These are phyloP conservation scores for Ophiostoma ulmi DNA, from an alignment of 2,329 filamentous ascomycete species.

Conservation along the genomic window DNA sequence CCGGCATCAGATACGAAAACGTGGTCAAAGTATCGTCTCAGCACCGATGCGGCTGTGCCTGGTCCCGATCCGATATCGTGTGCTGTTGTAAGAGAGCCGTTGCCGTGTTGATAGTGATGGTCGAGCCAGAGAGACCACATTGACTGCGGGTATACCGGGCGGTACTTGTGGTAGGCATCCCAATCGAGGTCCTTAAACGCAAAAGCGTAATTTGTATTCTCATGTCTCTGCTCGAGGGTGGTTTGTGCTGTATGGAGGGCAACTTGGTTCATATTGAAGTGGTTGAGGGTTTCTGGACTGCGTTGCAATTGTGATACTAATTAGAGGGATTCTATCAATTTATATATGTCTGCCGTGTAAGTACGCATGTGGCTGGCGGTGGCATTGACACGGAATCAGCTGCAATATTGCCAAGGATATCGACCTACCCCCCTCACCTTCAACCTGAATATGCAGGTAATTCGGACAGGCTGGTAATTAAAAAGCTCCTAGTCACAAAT, in stretches of 20 bases:
- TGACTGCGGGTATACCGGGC: constrained; percentile 27
- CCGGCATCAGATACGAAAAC: neutral
- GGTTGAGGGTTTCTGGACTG: neutral
- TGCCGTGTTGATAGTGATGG: constrained; percentile 24
- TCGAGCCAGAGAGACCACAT: constrained; percentile 27
- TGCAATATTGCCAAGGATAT: neutral
- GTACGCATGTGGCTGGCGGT: neutral
- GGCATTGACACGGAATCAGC: neutral
- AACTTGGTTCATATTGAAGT: neutral
- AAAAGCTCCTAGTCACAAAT: too few relatives aligned
- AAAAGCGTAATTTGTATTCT: constrained; percentile 27
- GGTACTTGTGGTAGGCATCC: constrained; percentile 28
- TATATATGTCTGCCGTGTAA: neutral
- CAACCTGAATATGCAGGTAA: neutral
- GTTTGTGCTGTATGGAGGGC: neutral
- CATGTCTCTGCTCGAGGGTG: neutral
- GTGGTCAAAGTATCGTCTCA: neutral
- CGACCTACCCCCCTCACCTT: neutral
- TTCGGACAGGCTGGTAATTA: neutral
- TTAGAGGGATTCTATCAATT: too few relatives aligned
- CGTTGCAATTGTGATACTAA: neutral
- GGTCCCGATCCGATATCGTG: constrained; percentile 1
- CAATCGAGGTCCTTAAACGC: constrained; percentile 29
- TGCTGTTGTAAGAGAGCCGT: neutral
- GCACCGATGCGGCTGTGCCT: neutral